Evolutionary conservation across 768 basidiomycete species (phyloP).

Genomic region (Cystobasidium tubakii): DNA sequence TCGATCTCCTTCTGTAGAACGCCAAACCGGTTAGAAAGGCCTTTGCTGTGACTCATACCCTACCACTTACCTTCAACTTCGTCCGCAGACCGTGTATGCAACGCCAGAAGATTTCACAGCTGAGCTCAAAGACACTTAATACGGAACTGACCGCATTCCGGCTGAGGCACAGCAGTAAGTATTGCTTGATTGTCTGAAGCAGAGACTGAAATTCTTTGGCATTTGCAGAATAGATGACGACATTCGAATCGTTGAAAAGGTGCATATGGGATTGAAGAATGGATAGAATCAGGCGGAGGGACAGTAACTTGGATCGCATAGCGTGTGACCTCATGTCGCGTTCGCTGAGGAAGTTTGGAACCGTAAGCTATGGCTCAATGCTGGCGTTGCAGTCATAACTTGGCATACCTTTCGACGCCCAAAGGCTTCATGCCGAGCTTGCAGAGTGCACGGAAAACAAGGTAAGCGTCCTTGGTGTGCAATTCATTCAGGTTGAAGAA

Average conservation of each 20-base stretch:
- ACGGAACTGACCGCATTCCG: slow-evolving; percentile 93
- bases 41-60: too few relatives aligned
- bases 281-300: slow-evolving; percentile 85
- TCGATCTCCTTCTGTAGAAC: slow-evolving; percentile 93
- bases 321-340: slow-evolving; percentile 92
- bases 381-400: too few relatives aligned
- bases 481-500: slow-evolving; percentile 62
- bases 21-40: not conserved
- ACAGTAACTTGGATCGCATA: slow-evolving; percentile 92
- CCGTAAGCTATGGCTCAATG: not conserved
- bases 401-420: slow-evolving; percentile 74
- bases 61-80: slow-evolving; percentile 86
- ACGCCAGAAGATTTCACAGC: slow-evolving; percentile 97
- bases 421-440: slow-evolving; percentile 97
- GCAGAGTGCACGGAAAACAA: slow-evolving; percentile 93
- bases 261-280: slow-evolving; percentile 86
- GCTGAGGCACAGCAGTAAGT: slow-evolving; percentile 84
- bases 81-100: slow-evolving; percentile 88
- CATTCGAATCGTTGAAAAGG: slow-evolving; percentile 75
- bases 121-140: slow-evolving; percentile 92
- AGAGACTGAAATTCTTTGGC: slow-evolving; percentile 82
- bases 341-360: slow-evolving; percentile 58
- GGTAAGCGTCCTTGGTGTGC: slow-evolving; percentile 93
- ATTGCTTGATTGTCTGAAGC: slow-evolving; percentile 89
- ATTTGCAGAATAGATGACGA: slow-evolving; percentile 87